Evolutionary conservation across 257 asterid genomes (phyloP).

Genomic region (Jaltomata sinuosa): DNA sequence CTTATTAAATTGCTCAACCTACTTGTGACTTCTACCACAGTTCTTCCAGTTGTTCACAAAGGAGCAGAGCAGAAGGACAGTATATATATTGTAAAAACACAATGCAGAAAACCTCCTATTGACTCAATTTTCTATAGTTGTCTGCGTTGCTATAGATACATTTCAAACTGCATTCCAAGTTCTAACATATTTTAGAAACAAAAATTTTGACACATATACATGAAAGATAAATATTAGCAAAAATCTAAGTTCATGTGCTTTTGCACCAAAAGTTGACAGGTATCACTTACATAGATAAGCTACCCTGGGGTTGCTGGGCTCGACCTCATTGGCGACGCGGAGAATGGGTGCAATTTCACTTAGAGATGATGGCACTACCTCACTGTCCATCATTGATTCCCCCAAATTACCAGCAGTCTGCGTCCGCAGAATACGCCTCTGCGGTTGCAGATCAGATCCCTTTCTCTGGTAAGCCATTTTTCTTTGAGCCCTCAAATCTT

Average conservation of each 20-base stretch:
- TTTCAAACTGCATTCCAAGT: background rate
- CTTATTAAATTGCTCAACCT: background rate
- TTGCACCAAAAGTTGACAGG: background rate
- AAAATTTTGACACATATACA: background rate
- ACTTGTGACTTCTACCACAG: background rate
- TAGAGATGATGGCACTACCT: conserved; percentile 91
- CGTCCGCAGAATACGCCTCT: conserved; percentile 78
- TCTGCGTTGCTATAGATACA: background rate
- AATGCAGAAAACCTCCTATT: background rate
- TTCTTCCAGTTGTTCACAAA: background rate
- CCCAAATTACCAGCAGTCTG: conserved; percentile 91
- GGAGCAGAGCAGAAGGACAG: background rate
- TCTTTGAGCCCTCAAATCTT: conserved; percentile 15
- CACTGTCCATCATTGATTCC: conserved; percentile 98
- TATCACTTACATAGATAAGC: conserved; percentile 86
- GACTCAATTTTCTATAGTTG: background rate
- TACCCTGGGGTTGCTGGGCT: conserved; percentile 79
- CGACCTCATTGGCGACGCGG: conserved; percentile 98
- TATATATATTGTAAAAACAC: background rate
- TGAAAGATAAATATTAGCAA: background rate
- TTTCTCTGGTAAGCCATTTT: conserved; percentile 92
- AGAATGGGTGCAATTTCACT: conserved; percentile 96
- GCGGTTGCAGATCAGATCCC: conserved; percentile 70
- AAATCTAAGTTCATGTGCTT: background rate
- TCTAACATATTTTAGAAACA: background rate